These are phyloP conservation scores for Ramularia endophylla DNA, from an alignment of 2,329 filamentous ascomycete species.

Conservation along the genomic window DNA sequence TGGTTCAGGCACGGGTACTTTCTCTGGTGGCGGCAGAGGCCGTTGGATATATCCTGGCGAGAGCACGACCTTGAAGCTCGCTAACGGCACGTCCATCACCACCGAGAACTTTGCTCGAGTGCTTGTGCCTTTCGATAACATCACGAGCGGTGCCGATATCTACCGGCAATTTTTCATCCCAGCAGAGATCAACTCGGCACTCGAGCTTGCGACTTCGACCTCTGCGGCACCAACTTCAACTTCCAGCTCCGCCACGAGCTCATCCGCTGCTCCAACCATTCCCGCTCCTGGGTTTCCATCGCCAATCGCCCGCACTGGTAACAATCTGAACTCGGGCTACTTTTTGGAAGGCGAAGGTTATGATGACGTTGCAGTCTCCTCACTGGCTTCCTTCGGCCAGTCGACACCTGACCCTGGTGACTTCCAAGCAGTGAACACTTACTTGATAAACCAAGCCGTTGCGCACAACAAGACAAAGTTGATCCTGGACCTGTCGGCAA, in stretches of 20 bases:
- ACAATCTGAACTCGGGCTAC: slow-evolving; percentile 43
- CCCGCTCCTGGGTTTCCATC: slow-evolving; percentile 40
- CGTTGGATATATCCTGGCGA: slow-evolving; percentile 40
- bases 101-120: slow-evolving; percentile 42
- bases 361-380: slow-evolving; percentile 42
- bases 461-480: slow-evolving; percentile 52
- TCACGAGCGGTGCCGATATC: slow-evolving; percentile 38
- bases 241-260: slow-evolving; percentile 5
- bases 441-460: slow-evolving; percentile 39
- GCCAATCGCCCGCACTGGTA: slow-evolving; percentile 34
- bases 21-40: slow-evolving; percentile 40
- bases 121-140: slow-evolving; percentile 35
- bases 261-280: slow-evolving; percentile 17
- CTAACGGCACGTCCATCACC: slow-evolving; percentile 38
- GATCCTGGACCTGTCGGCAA: slow-evolving; percentile 53
- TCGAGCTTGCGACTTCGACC: slow-evolving; percentile 7
- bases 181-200: slow-evolving; percentile 12
- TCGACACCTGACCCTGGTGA: slow-evolving; percentile 23
- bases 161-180: slow-evolving; percentile 33
- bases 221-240: slow-evolving; percentile 11
- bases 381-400: slow-evolving; percentile 38
- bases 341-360: slow-evolving; percentile 41
- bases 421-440: slow-evolving; percentile 38
- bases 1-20: slow-evolving; percentile 40
- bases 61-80: slow-evolving; percentile 40